phyloP scores from a whole-genome alignment of 2,329 filamentous ascomycete genomes.

The Geosmithia flava region DNA sequence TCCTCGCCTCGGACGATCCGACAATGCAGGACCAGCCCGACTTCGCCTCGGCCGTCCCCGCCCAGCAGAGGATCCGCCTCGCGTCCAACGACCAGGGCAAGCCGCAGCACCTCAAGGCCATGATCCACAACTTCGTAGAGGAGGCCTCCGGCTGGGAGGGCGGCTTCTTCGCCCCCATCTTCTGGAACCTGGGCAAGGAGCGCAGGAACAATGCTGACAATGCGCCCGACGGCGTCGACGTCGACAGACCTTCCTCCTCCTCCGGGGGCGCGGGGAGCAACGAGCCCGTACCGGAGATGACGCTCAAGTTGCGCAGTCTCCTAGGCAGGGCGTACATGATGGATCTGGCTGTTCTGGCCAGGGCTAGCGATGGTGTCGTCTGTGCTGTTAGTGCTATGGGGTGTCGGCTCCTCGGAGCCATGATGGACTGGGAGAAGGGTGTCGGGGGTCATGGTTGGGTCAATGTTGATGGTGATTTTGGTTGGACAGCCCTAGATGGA shows the following conservation, averaged over 20 bases:
- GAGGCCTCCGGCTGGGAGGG: conserved; percentile 79
- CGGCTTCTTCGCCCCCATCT: conserved; percentile 72
- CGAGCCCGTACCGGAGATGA: conserved; percentile 23
- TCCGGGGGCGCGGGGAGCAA: conserved; percentile 10
- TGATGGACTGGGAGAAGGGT: conserved; percentile 72
- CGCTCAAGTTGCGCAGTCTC: conserved; percentile 57
- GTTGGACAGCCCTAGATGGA: conserved; percentile 40
- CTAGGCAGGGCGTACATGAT: conserved; percentile 73
- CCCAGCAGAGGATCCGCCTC: conserved; percentile 66
- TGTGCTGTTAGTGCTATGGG: conserved; percentile 64
- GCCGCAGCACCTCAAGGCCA: conserved; percentile 16
- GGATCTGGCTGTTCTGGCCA: conserved; percentile 63
- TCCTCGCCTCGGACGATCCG: conserved; percentile 74
- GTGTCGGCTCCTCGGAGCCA: conserved; percentile 67
- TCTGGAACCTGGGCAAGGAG: conserved; percentile 59
- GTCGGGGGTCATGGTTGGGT: conserved; percentile 52
- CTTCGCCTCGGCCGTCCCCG: conserved; percentile 44
- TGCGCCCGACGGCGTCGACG: conserved; percentile 13
- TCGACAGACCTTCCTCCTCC: too few relatives aligned
- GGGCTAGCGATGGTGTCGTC: conserved; percentile 56
- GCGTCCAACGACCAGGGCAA: conserved; percentile 44
- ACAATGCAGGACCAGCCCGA: conserved; percentile 57
- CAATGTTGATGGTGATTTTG: conserved; percentile 64
- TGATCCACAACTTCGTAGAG: conserved; percentile 24
- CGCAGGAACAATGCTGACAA: conserved; percentile 25